A percentile compares a stretch with the other conserved stretches of the same genome.
phyloP scores from a whole-genome alignment of 257 asterid genomes.

The Oldenlandia corymbosa region DNA sequence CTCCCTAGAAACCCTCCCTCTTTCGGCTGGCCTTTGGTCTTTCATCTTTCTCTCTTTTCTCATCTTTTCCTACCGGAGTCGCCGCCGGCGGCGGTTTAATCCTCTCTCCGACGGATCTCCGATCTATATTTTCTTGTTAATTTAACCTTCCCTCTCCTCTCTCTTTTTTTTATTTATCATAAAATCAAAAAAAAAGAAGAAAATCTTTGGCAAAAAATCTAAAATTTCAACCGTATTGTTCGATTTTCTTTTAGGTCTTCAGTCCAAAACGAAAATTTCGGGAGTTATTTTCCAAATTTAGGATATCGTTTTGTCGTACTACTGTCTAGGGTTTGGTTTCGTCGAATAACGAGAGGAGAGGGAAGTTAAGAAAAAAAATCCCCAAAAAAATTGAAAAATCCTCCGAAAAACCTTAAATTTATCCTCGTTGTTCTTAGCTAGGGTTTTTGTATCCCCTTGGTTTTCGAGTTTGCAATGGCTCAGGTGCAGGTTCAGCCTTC shows the following conservation, averaged over 20 bases:
- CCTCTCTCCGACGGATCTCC: conserved; percentile 35
- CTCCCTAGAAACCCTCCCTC: not conserved
- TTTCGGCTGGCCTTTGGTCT: conserved; percentile 7
- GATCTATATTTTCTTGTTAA: conserved; percentile 22
- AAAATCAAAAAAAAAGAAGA: conserved; percentile 24
- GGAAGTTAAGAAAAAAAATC: conserved; percentile 47
- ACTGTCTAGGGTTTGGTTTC: conserved; percentile 21
- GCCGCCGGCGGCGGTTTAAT: conserved; percentile 49
- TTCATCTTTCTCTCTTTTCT: conserved; percentile 22
- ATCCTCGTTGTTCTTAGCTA: not conserved
- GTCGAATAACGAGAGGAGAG: conserved; percentile 86
- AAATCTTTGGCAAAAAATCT: conserved; percentile 28
- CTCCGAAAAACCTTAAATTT: conserved; percentile 3
- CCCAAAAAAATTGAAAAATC: conserved; percentile 32
- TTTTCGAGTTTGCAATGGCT: conserved; percentile 49
- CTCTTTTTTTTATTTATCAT: conserved; percentile 12
- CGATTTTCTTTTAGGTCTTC: conserved; percentile 25
- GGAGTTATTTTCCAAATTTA: conserved; percentile 5
- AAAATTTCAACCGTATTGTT: conserved; percentile 15
- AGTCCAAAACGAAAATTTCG: conserved; percentile 16
- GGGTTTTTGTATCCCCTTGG: conserved; percentile 7
- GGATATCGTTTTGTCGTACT: conserved; percentile 7
- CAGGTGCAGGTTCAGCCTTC: conserved; percentile 78
- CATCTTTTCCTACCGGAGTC: conserved; percentile 24
- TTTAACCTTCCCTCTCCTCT: conserved; percentile 50